phyloP scores from a whole-genome alignment of 2,329 filamentous ascomycete species.

The Colletotrichum sp. region DNA sequence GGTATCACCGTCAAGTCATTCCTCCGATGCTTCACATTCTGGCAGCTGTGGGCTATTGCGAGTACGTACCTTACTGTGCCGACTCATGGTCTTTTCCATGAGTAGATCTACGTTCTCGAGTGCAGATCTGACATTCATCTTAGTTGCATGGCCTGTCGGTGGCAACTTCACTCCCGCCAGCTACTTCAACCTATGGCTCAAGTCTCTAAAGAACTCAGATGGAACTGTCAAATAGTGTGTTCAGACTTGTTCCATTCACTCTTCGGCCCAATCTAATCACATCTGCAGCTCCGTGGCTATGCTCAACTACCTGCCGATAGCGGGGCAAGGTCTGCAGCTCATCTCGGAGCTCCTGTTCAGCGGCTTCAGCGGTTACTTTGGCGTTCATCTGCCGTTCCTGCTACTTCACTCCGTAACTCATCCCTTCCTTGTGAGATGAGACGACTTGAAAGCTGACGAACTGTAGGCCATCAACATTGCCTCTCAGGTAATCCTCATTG shows the following conservation, averaged over 20 bases:
- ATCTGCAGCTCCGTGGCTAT: background rate
- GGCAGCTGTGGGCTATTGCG: conserved; percentile 7
- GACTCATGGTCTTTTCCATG: background rate
- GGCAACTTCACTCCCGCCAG: conserved; percentile 6
- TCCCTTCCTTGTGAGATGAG: accelerated
- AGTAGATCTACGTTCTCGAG: accelerated
- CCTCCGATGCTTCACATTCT: conserved; percentile 4
- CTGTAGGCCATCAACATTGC: background rate
- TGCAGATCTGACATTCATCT: background rate
- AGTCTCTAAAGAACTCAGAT: background rate
- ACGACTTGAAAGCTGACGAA: background rate
- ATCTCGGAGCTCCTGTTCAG: conserved; percentile 1
- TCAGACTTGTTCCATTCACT: accelerated
- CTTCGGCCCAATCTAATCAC: background rate
- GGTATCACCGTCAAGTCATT: conserved; percentile 9
- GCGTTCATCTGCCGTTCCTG: background rate
- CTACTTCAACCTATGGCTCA: conserved; percentile 13
- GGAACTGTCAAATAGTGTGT: conserved; percentile 9
- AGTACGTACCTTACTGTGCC: background rate
- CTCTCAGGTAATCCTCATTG: conserved; percentile 1
- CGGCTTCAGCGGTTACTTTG: conserved; percentile 5
- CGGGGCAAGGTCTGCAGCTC: conserved; percentile 1
- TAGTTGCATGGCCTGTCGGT: conserved; percentile 9
- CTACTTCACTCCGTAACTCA: background rate
- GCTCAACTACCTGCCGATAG: conserved; percentile 9